Evolutionary conservation across 2,329 filamentous ascomycete species (phyloP).

Genomic region (Exophiala viscosa): DNA sequence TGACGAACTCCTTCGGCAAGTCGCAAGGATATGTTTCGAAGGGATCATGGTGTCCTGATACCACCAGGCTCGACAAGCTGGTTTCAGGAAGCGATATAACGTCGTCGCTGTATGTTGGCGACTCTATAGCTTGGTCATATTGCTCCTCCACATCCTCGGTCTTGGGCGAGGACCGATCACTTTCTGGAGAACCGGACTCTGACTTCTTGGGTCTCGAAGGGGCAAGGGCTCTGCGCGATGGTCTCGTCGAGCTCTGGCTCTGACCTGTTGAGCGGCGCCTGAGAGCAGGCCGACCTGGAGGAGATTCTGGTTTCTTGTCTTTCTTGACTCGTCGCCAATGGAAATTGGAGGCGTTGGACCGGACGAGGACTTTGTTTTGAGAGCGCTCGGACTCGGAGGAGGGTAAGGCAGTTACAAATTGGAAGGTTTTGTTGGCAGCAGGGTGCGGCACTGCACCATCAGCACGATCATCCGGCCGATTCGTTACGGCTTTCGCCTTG

Average conservation of each 20-base stretch:
- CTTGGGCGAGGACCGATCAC: slow-evolving; percentile 9
- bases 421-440: slow-evolving; percentile 15
- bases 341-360: slow-evolving; percentile 30
- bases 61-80: slow-evolving; percentile 10
- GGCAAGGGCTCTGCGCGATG: slow-evolving; percentile 4
- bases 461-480: slow-evolving; percentile 16
- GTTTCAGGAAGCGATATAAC: background rate
- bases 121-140: background rate
- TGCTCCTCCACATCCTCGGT: slow-evolving; percentile 10
- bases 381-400: slow-evolving; percentile 20
- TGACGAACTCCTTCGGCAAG: slow-evolving; percentile 19
- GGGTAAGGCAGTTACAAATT: slow-evolving; percentile 24
- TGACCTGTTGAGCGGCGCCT: slow-evolving; percentile 9
- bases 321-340: slow-evolving; percentile 29
- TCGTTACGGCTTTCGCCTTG: slow-evolving; percentile 23
- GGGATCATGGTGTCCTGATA: slow-evolving; percentile 17
- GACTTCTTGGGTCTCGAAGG: slow-evolving; percentile 4
- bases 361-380: slow-evolving; percentile 27
- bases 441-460: slow-evolving; percentile 15
- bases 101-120: background rate
- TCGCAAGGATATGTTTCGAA: slow-evolving; percentile 21
- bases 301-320: background rate
- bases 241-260: background rate
- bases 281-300: slow-evolving; percentile 33
- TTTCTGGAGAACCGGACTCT: slow-evolving; percentile 12